phyloP scores from a whole-genome alignment of 306 rosid species.

The barrel medic (Medicago truncatula) region MtrunA17r5.0-ANR NC_053045.1:46508001-46508500 shows the following conservation, averaged over 20 bases:
- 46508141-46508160: no score
- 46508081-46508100: not conserved
- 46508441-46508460: not conserved
- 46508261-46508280: not conserved
- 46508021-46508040: not conserved
- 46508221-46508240: no score
- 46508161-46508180: no score
- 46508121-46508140: no score
- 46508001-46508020: not conserved
- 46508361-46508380: slow-evolving; percentile 7
- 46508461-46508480: no score
- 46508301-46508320: slow-evolving; percentile 10
- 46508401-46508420: not conserved
- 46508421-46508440: not conserved
- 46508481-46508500: no score
- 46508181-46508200: no score
- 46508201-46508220: no score
- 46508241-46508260: not conserved
- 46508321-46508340: not conserved
- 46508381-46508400: slow-evolving; percentile 2
- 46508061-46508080: slow-evolving; percentile 7
- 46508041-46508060: not conserved
- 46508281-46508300: not conserved
- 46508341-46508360: not conserved
- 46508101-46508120: not conserved